Base-by-base conservation (phyloP, 345 rosid genomes). In the Citrus medica region DNA sequence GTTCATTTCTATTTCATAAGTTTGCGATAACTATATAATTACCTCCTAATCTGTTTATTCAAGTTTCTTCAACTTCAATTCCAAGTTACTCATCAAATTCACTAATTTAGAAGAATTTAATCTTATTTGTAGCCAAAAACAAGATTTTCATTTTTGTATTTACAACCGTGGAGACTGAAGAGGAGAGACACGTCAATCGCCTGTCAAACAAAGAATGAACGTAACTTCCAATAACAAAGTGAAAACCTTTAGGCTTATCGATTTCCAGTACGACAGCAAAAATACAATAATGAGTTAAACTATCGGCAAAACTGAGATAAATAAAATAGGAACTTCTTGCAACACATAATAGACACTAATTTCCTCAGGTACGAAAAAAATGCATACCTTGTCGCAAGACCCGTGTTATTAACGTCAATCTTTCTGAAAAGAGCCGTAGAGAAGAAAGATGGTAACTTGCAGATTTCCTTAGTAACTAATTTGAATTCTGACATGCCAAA, bases 371-470 rank as follows among this genome's bases (percentile, higher is more conserved):
- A 32, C 10, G 56, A 79, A 14, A 24, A 74, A 62, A 74, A 70
- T 27, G 81, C 86, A 81, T 86, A 95, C 98, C 95, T 92, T 67
- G 92, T 88, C 79, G 92, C 87, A 71, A 82, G 73, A 74, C 96
- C 92, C 14, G 92, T 86, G 82, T 78, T 73, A 27, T 87, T 82
- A 78, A 82, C 86, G 85, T 96, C 97, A 71, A 93, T 92, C 89
- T 88, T 92, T 79, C 69, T 86, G 85, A 96, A 94, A 67, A 94
- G 94, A 35, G 85, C 84, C 0, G 91, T 76, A 72, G 95, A 94
- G 83, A 94, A 88, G 90, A 90, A 96, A 71, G 97, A 89, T 25
- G 98, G 97, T 77, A 93, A 88, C 87, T 91, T 94, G 95, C 97
- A 96, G 77, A 95, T 88, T 83, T 95, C 99, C 81, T 87, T 86